Evolutionary conservation across 768 basidiomycete genomes (phyloP), one percentile per base, ranked within the genome.

Genomic region (Suillus plorans): DNA sequence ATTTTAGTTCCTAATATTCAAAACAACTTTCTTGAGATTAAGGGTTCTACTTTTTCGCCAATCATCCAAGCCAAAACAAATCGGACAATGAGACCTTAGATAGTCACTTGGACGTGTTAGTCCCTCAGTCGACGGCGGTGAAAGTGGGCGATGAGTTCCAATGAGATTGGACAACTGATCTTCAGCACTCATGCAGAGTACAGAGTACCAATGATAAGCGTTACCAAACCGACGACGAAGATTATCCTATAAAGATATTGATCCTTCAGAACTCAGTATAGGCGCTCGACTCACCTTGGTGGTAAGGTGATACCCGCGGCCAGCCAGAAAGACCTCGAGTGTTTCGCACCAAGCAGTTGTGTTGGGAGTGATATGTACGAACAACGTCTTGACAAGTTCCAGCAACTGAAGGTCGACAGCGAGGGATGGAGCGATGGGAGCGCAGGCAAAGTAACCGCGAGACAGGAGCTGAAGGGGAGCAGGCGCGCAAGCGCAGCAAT

Each of bases 401-500:
- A 79, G 60, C 28, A 79, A 63, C 37, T 66, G 69, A 20, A 79
- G 37, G 59, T 77, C 72, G 6, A 80, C 72, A 20, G 75, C 77
- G 0, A 79, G 64, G 7, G 72, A 70, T 7, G 78, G 78, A 0
- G 59, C 57, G 1, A 70, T 34, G 2, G 78, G 78, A 20, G 76
- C 64, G 42, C 69, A 73, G 18, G 77, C 69, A 58, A 78, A 76
- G 14, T 70, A 66, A 4, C 74, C 72, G 12, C 20, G 39, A 44
- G 61, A 25, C 2, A 78, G 57, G 7, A 77, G 72, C 52, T 78
- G 75, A 12, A 34, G 34, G 16, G 72, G 63, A 3, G 68, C 73
- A 64, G 64, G 62, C 1, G 5, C 37, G 14, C 64, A 64, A 10
- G 47, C 0, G 16, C 64, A 64, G 8, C 60, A 36, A 3, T 39